Evolutionary conservation across 495 filamentous ascomycete genomes (phyloP), one percentile per base, ranked within the genome.

Genomic region (Trichoderma reesei): DNA sequence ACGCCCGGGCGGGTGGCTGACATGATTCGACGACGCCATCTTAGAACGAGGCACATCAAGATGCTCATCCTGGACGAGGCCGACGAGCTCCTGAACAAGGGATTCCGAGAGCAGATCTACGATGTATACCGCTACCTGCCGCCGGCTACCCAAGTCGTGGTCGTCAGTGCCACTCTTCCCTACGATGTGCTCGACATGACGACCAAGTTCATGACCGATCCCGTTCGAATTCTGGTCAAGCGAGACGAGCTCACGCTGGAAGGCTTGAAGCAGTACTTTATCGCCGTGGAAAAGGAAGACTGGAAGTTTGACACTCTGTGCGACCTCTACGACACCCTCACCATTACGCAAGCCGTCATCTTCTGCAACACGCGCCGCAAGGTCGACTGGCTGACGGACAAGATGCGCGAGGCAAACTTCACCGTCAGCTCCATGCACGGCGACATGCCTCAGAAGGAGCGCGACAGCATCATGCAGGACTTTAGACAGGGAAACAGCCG

Each of bases 331-430:
- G 94, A 98, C 77, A 98, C 94, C 39, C 88, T 98, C 73, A 98
- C 94, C 69, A 98, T 98, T 75, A 98, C 94, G 64, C 94, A 98
- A 78, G 94, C 94, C 66, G 94, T 98, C 75, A 98, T 98, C 80
- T 98, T 98, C 88, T 98, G 94, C 84, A 98, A 98, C 85, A 98
- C 94, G 69, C 89, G 95, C 72, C 85, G 94, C 79, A 98, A 98
- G 92, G 94, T 98, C 73, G 94, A 98, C 83, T 98, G 94, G 94
- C 88, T 98, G 68, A 98, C 94, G 67, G 93, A 97, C 81, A 98
- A 97, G 86, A 91, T 98, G 75, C 90, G 90, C 70, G 89, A 90
- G 70, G 90, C 91, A 79, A 92, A 98, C 82, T 98, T 98, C 83
- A 98, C 94, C 42, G 94, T 98, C 74, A 96, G 92, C 56, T 90